Evolutionary conservation across 805 yeast genomes (phyloP), one percentile per base, ranked within the genome.

Genomic region (Schwanniomyces polymorphus): DNA sequence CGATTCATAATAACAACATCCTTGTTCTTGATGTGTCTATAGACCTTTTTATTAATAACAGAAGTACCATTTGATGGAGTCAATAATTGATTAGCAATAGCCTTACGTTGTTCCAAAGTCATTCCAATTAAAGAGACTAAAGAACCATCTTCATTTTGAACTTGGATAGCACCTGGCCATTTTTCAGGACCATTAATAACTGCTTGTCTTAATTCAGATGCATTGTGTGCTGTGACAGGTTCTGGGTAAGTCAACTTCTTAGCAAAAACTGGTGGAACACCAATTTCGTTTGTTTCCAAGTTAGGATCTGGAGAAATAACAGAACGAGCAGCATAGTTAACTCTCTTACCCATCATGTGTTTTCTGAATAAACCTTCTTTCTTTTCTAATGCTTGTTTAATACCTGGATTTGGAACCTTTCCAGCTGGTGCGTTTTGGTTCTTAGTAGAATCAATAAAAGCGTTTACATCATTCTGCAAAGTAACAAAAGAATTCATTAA

Each of bases 311-410:
- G 98, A 6, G 98, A 91, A 71, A 94, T 94, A 60, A 94, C 99
- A 8, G 99, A 92, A 73, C 99, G 90, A 43, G 99, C 99, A 45
- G 98, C 97, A 63, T 89, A 92, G 68, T 94, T 95, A 50, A 94
- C 99, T 77, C 99, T 91, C 78, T 94, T 94, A 66, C 99, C 99
- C 99, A 94, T 94, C 99, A 94, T 94, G 64, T 94, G 97, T 67
- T 92, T 94, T 76, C 99, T 84, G 78, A 94, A 94, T 54, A 92
- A 77, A 65, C 99, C 99, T 72, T 94, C 99, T 67, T 94, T 94
- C 84, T 94, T 92, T 70, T 94, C 99, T 62, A 94, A 77, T 9
- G 97, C 96, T 76, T 94, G 99, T 67, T 94, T 94, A 60, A 94
- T 83, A 75, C 99, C 99, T 2, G 99, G 99, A 34, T 82, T 80